Evolutionary conservation across 495 filamentous ascomycete genomes (phyloP), one percentile per base, ranked within the genome.

Genomic region (Cercophora samala): DNA sequence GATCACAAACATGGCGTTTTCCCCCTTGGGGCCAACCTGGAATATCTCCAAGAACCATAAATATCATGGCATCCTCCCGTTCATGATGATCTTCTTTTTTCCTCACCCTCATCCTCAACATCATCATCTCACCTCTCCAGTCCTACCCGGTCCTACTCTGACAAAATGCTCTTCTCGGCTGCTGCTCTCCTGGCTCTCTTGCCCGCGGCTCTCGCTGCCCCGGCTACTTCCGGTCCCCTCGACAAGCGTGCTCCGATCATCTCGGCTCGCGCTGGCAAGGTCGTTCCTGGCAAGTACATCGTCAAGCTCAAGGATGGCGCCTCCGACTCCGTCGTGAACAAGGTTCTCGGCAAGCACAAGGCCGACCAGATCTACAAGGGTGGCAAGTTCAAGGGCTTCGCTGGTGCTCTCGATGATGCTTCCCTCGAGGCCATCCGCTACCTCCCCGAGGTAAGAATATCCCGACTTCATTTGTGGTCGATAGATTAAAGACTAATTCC

Each of bases 221-320:
- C 73, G 26, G 58, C 73, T 23, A 22, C 58, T 18, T 22, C 59
- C 23, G 53, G 53, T 22, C 22, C 63, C 52, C 17, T 71, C 23
- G 65, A 66, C 22, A 66, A 68, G 66, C 69, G 71, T 4, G 73
- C 74, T 23, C 78, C 79, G 52, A 67, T 80, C 58, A 71, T 80
- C 69, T 65, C 73, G 64, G 75, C 79, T n/a, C 69, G 79, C 59
- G 71, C 67, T 58, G 68, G 67, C 56, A 66, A 75, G 22, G 64
- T 82, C 64, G 68, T 87, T 24, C 75, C 79, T 23, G 77, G 79
- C 72, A 83, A 82, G 69, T 88, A 86, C 76, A 84, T 88, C 58
- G 81, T 88, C 72, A 82, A 85, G 72, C 74, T 87, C 67, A 84
- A 85, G 61, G 79, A 81, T 18, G 77, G 80, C 56, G 68, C 72